Evolutionary conservation across 2,329 filamentous ascomycete species (phyloP).

Genomic region (Alternaria longipes): DNA sequence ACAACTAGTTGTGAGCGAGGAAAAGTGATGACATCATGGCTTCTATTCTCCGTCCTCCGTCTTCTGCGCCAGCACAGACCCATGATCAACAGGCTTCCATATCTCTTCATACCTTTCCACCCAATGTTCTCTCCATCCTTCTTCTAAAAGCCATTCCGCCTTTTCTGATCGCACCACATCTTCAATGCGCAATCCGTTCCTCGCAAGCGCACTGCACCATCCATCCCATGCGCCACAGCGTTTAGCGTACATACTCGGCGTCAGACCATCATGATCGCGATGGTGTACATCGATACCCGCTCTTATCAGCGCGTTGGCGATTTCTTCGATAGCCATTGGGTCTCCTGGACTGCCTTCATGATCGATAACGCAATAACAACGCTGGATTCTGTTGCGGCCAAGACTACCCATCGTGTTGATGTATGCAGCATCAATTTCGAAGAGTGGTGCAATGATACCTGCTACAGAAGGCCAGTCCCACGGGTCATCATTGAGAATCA

Average conservation of each 20-base stretch:
- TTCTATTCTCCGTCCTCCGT: not conserved
- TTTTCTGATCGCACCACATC: conserved; percentile 8
- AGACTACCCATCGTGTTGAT: conserved; percentile 8
- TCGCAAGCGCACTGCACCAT: conserved; percentile 17
- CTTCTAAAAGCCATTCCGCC: conserved; percentile 8
- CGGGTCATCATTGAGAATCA: not conserved
- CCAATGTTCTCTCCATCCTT: conserved; percentile 8
- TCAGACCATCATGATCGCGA: conserved; percentile 1
- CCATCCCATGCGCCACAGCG: conserved; percentile 3
- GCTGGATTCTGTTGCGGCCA: conserved; percentile 10
- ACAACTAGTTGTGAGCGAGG: not conserved
- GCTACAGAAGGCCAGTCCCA: conserved; percentile 14
- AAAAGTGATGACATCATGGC: conserved; percentile 23
- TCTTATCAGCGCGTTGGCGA: conserved; percentile 7
- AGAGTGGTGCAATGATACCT: conserved; percentile 1
- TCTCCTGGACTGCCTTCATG: not conserved
- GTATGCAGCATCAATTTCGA: conserved; percentile 2
- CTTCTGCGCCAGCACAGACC: not conserved
- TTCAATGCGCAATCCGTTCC: conserved; percentile 5
- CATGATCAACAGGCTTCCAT: not conserved
- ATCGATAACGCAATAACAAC: not conserved
- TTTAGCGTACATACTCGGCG: conserved; percentile 13
- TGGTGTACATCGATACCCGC: conserved; percentile 2
- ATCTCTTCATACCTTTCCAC: not conserved
- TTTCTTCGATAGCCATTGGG: not conserved